Evolutionary conservation across 305 asterid genomes (phyloP), one percentile per base, ranked within the genome.

Genomic region (Fraxinus ornus): DNA sequence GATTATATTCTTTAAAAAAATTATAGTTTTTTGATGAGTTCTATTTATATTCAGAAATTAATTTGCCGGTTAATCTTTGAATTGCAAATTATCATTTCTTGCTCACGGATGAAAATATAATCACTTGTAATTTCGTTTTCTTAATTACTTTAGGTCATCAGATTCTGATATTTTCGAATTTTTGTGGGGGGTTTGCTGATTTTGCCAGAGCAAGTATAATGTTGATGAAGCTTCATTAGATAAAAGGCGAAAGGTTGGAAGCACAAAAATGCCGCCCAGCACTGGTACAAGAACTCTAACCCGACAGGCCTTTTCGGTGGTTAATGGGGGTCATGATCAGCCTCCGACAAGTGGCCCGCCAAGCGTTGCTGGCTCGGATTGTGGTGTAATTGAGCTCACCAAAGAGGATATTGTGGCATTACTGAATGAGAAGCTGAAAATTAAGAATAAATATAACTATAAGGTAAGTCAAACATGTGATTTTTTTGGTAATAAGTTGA

Each of bases 291-390:
- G 94, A 79, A 52, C 86, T 2, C 87, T 87, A 44, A 83, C 84
- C 39, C 88, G 98, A 75, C 97, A 91, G 78, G 99, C 97, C 19
- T 88, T 97, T 83, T 82, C 95, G 4, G 94, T 92, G 74, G 92
- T 96, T 4, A 97, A 95, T 83, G 97, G 93, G 47, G 87, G 93
- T 75, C 98, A 89, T 87, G 97, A 95, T 89, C 93, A 82, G 88
- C 90, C 91, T 68, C 91, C 85, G 0, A 78, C 84, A 2, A 88
- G 89, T 85, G 96, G 91, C 71, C 97, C 95, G 2, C 91, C 97
- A 0, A 93, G 97, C 89, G 88, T 85, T 81, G 78, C 92, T 52
- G 94, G 91, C 74, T 93, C 97, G 41, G 97, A 95, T 36, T 85
- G 90, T 79, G 87, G 89, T 28, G 83, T 75, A 19, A 49, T 87